Base-by-base conservation (phyloP, 371 early-diverging fungal genomes). In the Actinomortierella wolfii region DNA sequence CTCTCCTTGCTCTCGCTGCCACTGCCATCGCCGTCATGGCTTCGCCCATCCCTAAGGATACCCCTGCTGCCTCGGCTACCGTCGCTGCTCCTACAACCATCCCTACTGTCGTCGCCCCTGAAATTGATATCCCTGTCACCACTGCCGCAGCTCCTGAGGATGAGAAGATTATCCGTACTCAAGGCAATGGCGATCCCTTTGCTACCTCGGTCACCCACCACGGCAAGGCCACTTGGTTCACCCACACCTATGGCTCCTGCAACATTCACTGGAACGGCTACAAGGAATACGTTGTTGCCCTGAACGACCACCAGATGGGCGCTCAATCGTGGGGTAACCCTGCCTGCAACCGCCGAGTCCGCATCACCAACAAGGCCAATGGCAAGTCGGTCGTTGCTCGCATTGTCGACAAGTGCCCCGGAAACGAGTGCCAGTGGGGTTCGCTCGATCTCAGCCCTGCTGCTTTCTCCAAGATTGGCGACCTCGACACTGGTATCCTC, bases 201-300 rank as follows among this genome's bases (percentile, higher is more conserved):
- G 45, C 69, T 26, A 43, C 62, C 45, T 39, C 46, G 7, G 46
- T 52, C 60, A 51, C 54, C 47, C 58, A 59, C 57, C n/a, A 25
- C 13, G 69, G 69, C 56, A 62, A 46, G 50, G 69, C 69, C 54
- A 68, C 69, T 45, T 68, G 69, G 69, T 68, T 68, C 60, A 68
- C 64, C 6, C 51, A 53, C 54, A 46, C 53, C 2, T 68, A 68
- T 14, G 69, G 69, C 20, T 40, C 69, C 28, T 68, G 69, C 60
- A 63, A 63, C 59, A 26, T 26, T n/a, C 18, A 48, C 20, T 68
- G 69, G 69, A 25, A 68, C 48, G 63, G 57, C 8, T 0, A 68
- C 20, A n/a, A 20, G 17, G 64, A 68, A 54, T 55, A 56, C 54
- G 55, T 55, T 23, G 69, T 63, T 26, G 69, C 69, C 13, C 44